Evolutionary conservation across 2,329 filamentous ascomycete species (phyloP).

Genomic region (Truncatella angustata): DNA sequence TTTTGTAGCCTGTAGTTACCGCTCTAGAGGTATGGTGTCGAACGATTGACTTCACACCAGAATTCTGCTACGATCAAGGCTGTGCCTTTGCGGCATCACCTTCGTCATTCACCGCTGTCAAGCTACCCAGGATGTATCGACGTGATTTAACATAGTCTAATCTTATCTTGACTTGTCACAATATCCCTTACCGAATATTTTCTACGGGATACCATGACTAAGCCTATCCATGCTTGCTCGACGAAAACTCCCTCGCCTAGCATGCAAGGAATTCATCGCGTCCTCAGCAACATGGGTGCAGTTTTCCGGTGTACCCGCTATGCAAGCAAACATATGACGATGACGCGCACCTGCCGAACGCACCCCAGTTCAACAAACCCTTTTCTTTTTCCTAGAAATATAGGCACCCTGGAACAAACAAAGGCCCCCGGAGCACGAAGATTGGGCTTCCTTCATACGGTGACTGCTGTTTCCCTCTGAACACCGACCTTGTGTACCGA

Average conservation of each 20-base stretch:
- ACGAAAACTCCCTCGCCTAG: not conserved
- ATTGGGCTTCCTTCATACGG: not conserved
- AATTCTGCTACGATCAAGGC: no score
- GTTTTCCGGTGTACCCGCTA: not conserved
- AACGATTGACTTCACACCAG: no score
- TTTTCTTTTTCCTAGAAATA: not conserved
- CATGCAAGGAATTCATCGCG: constrained; percentile 6
- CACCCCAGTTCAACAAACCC: not conserved
- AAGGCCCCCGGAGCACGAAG: not conserved
- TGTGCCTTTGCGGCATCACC: no score
- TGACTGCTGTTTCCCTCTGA: no score
- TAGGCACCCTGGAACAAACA: not conserved
- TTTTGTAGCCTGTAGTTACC: no score
- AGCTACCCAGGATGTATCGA: no score
- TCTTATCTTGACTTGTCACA: no score
- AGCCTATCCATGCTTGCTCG: not conserved
- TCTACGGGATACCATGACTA: not conserved
- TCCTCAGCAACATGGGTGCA: not conserved
- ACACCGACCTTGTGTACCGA: no score
- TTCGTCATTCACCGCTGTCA: no score
- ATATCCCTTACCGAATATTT: not conserved
- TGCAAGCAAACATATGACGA: not conserved
- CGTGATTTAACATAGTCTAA: no score
- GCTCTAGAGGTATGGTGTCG: no score
- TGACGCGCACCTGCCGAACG: not conserved